Evolutionary conservation across 768 basidiomycete genomes (phyloP), one percentile per base, ranked within the genome.

Genomic region (Lanmaoa pseudosensibilis): DNA sequence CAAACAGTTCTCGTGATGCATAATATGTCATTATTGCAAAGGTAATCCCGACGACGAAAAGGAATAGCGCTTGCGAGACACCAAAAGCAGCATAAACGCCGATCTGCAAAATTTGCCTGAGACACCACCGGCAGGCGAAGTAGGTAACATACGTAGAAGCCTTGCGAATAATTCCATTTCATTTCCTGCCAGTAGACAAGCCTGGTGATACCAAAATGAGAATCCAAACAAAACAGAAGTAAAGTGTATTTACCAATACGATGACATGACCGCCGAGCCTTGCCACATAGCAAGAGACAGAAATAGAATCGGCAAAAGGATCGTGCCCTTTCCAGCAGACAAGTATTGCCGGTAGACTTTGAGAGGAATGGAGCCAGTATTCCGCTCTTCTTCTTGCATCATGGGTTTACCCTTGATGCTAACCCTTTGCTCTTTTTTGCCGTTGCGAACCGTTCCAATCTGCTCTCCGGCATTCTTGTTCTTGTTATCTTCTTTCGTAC

Each of bases 341-440:
- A 89, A 65, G 69, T 93, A 96, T 34, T 79, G 59, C 23, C 50
- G 51, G 53, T 76, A 80, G 30, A 80, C 76, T 53, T 39, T 46
- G 32, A 40, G 46, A 27, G 57, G 41, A 25, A 71, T 60, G 0
- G 89, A 82, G 4, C 92, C 94, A 0, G 83, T 85, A 61, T 88
- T 88, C 18, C 92, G 78, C 68, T 94, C 92, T 71, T 95, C 94
- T 25, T 74, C 77, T 65, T 93, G 90, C 90, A 94, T 95, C 41
- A 94, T 74, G 12, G 74, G 75, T 21, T 78, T 77, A 6, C 82
- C 82, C 36, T 72, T 75, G 65, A 66, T 72, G 37, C 60, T 57
- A 41, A 69, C 63, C 54, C 71, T 69, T 50, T 69, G 66, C 16
- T 67, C 67, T 45, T 77, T 71, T 56, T 78, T 72, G 37, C 76